Evolutionary conservation across 164 flowering plant genomes (phyloP), one percentile per base, ranked within the genome.

Genomic region (Kalanchoe fedtschenkoi): DNA sequence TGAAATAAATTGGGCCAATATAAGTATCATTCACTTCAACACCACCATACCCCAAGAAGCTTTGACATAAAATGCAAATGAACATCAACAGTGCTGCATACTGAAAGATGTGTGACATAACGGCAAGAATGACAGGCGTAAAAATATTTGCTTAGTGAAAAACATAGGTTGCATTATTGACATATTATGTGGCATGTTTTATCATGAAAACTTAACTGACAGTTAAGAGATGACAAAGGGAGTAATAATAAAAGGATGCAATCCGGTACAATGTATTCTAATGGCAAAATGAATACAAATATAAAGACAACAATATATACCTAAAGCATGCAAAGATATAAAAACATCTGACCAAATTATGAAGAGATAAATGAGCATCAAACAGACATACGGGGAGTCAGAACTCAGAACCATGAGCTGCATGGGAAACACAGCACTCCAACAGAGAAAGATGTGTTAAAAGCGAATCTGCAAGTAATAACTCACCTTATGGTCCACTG

Each of bases 401-500:
- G 21, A 19, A 21, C 53, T 0, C 28, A 0, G 30, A 47, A 47
- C 5, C 2, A 24, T 0, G 16, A 13, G 4, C 26, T 47, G 55
- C 55, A 47, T 24, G 29, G 16, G 1, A 24, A 47, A 8, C 19
- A n/a, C 24, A 22, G 29, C 43, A 46, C 26, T 44, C 6, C 3
- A 26, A 19, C 34, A 62, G 17, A 1, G 13, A 43, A 14, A 34
- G 10, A 1, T 9, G 17, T 17, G 26, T 10, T 1, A 34, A 4
- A 62, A 19, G 11, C 38, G 9, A 43, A 16, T 46, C 24, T 14
- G n/a, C 7, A 34, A 39, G 21, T 51, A 21, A 68, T 46, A 19
- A 64, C 75, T 71, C 68, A 92, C 98, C 96, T 88, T 88, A 65
- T 90, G 95, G 62, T 89, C 97, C 34, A 89, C 33, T 30, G 87